phyloP scores from a whole-genome alignment of 2,329 filamentous ascomycete genomes.

The Pseudogymnoascus sp. region DNA sequence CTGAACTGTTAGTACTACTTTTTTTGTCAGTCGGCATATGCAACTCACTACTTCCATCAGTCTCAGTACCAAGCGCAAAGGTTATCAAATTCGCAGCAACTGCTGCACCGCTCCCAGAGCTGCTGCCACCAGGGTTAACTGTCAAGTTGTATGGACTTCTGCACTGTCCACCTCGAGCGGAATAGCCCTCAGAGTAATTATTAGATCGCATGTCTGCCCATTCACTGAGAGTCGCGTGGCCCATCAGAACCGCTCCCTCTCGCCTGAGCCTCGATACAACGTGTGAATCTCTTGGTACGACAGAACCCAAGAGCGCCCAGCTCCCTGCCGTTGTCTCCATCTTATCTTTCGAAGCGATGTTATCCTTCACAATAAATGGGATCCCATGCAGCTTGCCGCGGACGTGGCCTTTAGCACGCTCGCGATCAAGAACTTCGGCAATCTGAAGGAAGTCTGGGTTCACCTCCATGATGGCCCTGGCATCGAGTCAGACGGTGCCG shows the following conservation, averaged over 20 bases:
- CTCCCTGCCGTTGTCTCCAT: conserved; percentile 69
- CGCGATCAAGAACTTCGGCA: conserved; percentile 51
- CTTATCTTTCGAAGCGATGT: conserved; percentile 59
- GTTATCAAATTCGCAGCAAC: conserved; percentile 56
- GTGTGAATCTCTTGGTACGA: conserved; percentile 60
- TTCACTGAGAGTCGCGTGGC: conserved; percentile 63
- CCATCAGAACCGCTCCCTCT: conserved; percentile 57
- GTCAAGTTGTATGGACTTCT: conserved; percentile 62
- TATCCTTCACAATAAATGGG: conserved; percentile 68
- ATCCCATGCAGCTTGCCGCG: conserved; percentile 68
- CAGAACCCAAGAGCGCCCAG: conserved; percentile 56
- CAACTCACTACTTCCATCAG: conserved; percentile 51
- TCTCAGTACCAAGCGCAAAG: conserved; percentile 66
- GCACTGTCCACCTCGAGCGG: conserved; percentile 54
- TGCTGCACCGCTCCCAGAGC: conserved; percentile 56
- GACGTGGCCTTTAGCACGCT: conserved; percentile 47
- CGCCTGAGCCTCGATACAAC: conserved; percentile 54
- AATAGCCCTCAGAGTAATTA: conserved; percentile 62
- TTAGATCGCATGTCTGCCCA: conserved; percentile 67
- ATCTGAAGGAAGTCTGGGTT: conserved; percentile 62
- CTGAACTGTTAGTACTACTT: conserved; percentile 22
- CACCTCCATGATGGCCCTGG: conserved; percentile 51
- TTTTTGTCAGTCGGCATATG: conserved; percentile 9
- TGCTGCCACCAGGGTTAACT: conserved; percentile 60
- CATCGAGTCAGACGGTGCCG: conserved; percentile 3